Conservation (phyloP, 2,329 filamentous ascomycete species). For the Ascochyta viciae-villosae region DNA sequence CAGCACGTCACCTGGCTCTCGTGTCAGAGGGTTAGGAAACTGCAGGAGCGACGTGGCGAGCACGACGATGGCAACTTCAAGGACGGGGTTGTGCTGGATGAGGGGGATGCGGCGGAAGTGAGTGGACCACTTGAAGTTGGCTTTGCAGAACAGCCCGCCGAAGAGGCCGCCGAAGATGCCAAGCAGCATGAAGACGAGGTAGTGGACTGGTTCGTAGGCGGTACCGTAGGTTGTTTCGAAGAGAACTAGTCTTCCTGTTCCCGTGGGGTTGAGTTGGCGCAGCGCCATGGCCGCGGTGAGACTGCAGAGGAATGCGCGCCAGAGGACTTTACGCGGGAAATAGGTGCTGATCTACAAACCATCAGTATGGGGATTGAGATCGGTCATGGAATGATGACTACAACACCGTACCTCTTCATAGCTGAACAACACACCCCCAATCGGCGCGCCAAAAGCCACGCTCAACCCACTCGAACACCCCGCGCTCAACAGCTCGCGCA, state of each 20-base stretch:
- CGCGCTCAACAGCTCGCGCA: constrained; percentile 65
- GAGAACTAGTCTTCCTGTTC: constrained; percentile 66
- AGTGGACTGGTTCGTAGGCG: constrained; percentile 63
- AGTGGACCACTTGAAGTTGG: constrained; percentile 65
- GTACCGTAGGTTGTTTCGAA: constrained; percentile 67
- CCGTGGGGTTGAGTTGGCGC: constrained; percentile 65
- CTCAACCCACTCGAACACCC: constrained; percentile 65
- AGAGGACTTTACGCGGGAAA: constrained; percentile 66
- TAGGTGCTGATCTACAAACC: constrained; percentile 59
- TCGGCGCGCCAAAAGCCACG: constrained; percentile 68
- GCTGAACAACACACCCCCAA: constrained; percentile 67
- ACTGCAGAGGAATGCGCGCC: constrained; percentile 66
- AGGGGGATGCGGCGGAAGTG: constrained; percentile 60
- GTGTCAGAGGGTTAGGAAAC: constrained; percentile 62
- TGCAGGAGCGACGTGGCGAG: constrained; percentile 62
- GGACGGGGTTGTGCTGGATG: constrained; percentile 63
- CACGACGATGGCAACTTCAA: constrained; percentile 63
- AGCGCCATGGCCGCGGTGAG: constrained; percentile 63
- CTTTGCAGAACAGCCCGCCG: constrained; percentile 65
- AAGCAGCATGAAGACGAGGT: constrained; percentile 63
- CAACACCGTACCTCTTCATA: constrained; percentile 55
- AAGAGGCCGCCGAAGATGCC: constrained; percentile 66
- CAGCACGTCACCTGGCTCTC: constrained; percentile 63
- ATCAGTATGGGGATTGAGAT: neutral
- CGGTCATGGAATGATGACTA: no score